Base-by-base conservation (phyloP, 805 yeast species). In the Candida tammaniensis region DNA sequence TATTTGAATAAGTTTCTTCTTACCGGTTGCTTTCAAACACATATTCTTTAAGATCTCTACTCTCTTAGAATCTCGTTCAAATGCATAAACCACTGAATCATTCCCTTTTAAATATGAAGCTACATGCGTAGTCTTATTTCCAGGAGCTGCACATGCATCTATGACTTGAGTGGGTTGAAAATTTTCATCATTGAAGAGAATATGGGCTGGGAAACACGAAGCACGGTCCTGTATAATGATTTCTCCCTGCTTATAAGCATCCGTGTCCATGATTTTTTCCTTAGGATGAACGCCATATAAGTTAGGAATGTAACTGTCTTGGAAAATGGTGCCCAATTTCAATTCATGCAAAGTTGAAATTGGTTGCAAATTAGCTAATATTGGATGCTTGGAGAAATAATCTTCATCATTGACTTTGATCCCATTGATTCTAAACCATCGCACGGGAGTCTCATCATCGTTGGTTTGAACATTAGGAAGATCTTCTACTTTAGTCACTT, bases 141-240 rank as follows among this genome's bases (percentile, higher is more conserved):
- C 99, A 4, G 99, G 99, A 0, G 99, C 98, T 2, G 98, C 89
- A 62, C 97, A 89, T 1, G 96, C 83, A 61, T 93, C 99, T 28
- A 93, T 84, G 8, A 88, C 78, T 16, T 68, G 59, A 39, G 74
- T 81, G 28, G 80, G 82, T 2, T 35, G 32, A 4, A 75, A 67
- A 1, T 54, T 36, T 0, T 91, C 86, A 34, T 60, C 63, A 24
- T 47, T 40, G 42, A 76, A 68, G 30, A 93, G 60, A 17, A 93
- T 88, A 40, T 77, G 78, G 0, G 94, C 96, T 0, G 99, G 99
- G 53, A 93, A 88, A 56, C 98, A 93, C 1, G 97, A 88, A 0
- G 98, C 96, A 33, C 98, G 68, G 54, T 93, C 98, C 60, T 93
- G 99, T 40, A 93, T 86, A 35, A 93, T 89, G 11, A 91, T 65